Evolutionary conservation across 2,329 filamentous ascomycete species (phyloP).

Genomic region (Penicillium griseofulvum): DNA sequence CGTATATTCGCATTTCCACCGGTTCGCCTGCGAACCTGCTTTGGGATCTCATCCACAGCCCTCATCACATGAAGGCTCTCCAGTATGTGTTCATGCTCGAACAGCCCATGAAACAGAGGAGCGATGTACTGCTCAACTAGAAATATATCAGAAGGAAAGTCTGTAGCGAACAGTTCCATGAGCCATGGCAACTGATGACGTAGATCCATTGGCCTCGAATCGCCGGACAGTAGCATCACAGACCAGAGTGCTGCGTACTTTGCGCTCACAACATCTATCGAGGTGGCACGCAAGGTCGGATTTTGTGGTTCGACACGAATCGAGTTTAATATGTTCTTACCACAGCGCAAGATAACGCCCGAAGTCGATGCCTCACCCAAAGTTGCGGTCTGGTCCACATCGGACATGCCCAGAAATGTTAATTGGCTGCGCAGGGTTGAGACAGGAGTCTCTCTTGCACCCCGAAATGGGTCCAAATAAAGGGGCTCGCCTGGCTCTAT

Average conservation of each 20-base stretch:
- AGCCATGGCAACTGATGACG: constrained; percentile 64
- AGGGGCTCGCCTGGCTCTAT: constrained; percentile 53
- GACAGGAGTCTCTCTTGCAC: constrained; percentile 63
- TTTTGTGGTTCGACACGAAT: constrained; percentile 53
- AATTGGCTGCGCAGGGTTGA: constrained; percentile 60
- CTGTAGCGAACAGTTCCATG: constrained; percentile 61
- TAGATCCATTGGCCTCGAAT: constrained; percentile 49
- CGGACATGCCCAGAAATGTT: constrained; percentile 49
- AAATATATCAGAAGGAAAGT: constrained; percentile 69
- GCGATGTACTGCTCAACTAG: constrained; percentile 67
- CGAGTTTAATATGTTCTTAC: constrained; percentile 76
- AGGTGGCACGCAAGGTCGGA: constrained; percentile 26
- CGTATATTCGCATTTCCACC: constrained; percentile 49
- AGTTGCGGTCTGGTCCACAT: constrained; percentile 48
- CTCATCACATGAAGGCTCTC: constrained; percentile 57
- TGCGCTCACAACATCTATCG: constrained; percentile 58
- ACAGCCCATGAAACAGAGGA: constrained; percentile 56
- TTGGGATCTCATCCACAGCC: constrained; percentile 55
- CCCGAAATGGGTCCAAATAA: constrained; percentile 80
- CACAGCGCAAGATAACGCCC: constrained; percentile 71
- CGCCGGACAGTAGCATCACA: constrained; percentile 53
- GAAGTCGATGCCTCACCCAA: constrained; percentile 63
- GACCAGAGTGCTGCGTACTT: constrained; percentile 76
- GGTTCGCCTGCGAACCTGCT: constrained; percentile 42
- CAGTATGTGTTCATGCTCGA: constrained; percentile 54